Conservation (phyloP, 23 red algal genomes). For the Gracilariopsis chorda region DNA sequence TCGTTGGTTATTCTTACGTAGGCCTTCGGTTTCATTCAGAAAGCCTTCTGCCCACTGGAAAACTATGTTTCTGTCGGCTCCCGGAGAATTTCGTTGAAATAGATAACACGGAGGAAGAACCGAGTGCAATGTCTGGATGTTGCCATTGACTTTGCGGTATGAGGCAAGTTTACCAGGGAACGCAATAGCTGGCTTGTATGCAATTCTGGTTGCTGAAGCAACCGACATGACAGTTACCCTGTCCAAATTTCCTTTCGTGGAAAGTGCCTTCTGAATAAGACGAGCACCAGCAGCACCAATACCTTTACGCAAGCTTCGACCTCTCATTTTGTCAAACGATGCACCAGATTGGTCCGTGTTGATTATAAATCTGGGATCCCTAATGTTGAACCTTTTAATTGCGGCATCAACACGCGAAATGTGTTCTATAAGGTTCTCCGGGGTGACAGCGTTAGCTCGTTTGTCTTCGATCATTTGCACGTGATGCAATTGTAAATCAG, state of each 20-base stretch:
- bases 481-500: not conserved
- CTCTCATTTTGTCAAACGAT: not conserved
- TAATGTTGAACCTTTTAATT: not conserved
- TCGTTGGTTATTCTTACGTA: not conserved
- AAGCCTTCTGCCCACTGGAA: not conserved
- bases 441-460: not conserved
- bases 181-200: not conserved
- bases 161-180: not conserved
- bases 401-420: not conserved
- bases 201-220: not conserved
- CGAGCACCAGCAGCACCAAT: not conserved
- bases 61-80: not conserved
- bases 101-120: not conserved
- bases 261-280: not conserved
- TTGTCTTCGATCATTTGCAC: slow-evolving; percentile 6
- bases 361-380: not conserved
- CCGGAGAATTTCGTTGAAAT: not conserved
- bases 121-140: not conserved
- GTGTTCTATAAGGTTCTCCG: not conserved
- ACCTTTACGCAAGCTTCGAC: slow-evolving; percentile 25
- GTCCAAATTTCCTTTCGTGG: not conserved
- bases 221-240: slow-evolving; percentile 1
- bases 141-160: too few relatives aligned
- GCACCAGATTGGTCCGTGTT: slow-evolving; percentile 12
- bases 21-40: not conserved